phyloP scores from a whole-genome alignment of 768 basidiomycete genomes.

The Tulasnella sp. region DNA sequence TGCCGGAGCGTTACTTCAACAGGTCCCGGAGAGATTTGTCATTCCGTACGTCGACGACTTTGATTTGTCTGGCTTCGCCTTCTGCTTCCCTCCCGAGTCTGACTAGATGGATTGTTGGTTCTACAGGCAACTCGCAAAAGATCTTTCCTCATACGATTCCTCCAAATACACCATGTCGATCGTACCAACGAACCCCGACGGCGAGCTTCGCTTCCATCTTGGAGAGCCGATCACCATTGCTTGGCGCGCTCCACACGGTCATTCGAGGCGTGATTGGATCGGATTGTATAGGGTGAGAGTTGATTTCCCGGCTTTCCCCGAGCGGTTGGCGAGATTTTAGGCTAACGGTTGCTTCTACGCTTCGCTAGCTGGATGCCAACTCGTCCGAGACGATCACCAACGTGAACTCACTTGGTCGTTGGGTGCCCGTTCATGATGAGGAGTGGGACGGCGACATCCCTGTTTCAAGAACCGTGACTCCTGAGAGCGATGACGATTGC shows the following conservation, averaged over 20 bases:
- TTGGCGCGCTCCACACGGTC: constrained; percentile 82
- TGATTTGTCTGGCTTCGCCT: too few species aligned
- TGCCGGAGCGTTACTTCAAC: constrained; percentile 84
- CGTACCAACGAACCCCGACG: constrained; percentile 52
- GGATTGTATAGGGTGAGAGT: constrained; percentile 73
- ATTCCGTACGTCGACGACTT: constrained; percentile 77
- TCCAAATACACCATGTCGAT: constrained; percentile 71
- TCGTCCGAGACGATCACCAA: constrained; percentile 77
- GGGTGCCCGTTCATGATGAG: constrained; percentile 86
- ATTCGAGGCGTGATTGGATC: constrained; percentile 94
- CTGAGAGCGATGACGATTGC: constrained; percentile 32
- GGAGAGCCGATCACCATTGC: constrained; percentile 83
- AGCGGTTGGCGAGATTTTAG: not conserved
- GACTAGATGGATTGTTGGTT: constrained; percentile 5
- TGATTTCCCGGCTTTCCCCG: not conserved
- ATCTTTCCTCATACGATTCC: constrained; percentile 74
- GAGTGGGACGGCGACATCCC: constrained; percentile 92
- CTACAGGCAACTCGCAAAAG: constrained; percentile 73
- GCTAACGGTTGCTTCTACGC: not conserved
- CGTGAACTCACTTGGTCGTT: constrained; percentile 81
- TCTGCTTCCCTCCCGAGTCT: not conserved
- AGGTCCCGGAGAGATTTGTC: constrained; percentile 83
- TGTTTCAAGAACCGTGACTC: constrained; percentile 48
- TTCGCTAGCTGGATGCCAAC: constrained; percentile 74
- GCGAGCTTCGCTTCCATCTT: constrained; percentile 68